Percentiles rank a stretch among this genome's conserved stretches.
Conservation (phyloP, 805 yeast genomes). For the Candida bentonensis region DNA sequence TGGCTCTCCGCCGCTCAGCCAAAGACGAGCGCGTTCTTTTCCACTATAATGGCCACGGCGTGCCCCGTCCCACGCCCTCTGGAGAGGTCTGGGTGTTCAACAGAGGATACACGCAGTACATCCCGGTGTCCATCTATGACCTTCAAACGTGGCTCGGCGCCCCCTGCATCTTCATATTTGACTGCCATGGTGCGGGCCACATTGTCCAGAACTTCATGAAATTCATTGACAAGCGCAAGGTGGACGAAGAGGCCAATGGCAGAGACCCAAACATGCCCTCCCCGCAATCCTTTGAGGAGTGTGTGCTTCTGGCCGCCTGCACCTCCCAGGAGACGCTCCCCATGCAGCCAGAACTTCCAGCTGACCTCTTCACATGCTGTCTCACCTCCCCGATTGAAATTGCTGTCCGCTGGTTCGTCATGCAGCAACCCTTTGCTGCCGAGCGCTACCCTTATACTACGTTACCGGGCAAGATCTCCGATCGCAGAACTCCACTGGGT, state of each 20-base stretch:
- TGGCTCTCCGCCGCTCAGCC: constrained; percentile 75
- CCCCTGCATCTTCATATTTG: constrained; percentile 89
- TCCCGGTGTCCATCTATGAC: constrained; percentile 90
- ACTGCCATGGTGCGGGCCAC: constrained; percentile 89
- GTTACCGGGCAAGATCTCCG: constrained; percentile 75
- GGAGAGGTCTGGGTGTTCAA: constrained; percentile 99
- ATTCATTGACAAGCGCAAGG: constrained; percentile 79
- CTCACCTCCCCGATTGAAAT: constrained; percentile 92
- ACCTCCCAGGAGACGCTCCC: constrained; percentile 73
- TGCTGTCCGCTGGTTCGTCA: constrained; percentile 78
- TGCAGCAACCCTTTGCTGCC: constrained; percentile 36
- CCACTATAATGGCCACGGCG: constrained; percentile 97
- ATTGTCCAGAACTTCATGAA: constrained; percentile 79
- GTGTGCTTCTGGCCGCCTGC: constrained; percentile 91
- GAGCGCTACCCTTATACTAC: constrained; percentile 26
- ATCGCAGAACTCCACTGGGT: constrained; percentile 88
- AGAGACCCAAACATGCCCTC: constrained; percentile 32
- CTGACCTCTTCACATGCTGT: constrained; percentile 91
- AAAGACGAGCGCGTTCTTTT: constrained; percentile 86
- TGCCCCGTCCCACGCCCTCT: constrained; percentile 88
- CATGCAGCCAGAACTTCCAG: constrained; percentile 89
- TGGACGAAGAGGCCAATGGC: constrained; percentile 31
- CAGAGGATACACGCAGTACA: constrained; percentile 92
- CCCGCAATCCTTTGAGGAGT: constrained; percentile 47
- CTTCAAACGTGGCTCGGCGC: constrained; percentile 96